Base-by-base conservation (phyloP, 2,329 filamentous ascomycete genomes). In the Nannizziopsis barbatae region DNA sequence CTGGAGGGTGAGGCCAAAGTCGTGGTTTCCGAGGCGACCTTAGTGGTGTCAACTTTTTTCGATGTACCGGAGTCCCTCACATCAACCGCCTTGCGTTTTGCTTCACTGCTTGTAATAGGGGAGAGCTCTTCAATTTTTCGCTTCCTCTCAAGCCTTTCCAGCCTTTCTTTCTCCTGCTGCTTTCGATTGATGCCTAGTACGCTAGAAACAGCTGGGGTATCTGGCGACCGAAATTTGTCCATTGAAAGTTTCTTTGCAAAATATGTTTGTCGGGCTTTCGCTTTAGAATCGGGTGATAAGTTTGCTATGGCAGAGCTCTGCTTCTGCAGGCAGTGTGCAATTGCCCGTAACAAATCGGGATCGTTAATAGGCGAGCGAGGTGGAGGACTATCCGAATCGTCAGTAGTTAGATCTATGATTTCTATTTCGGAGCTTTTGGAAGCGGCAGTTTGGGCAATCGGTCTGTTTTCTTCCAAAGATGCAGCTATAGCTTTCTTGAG, bases 81-180 rank as follows among this genome's bases (percentile, higher is more conserved):
- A 22, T 40, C 30, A 40, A 37, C 22, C 6, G 22, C 22, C n/a
- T 11, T 52, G 22, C 49, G 50, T 46, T 51, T 61, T 8, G 52
- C 38, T n/a, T 56, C 48, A 36, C 46, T 47, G 12, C 55, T 49
- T 1, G 59, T 62, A 54, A 60, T 67, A 36, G 67, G 67, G 8
- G 65, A 59, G 14, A 55, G 51, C 7, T 57, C 56, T 2, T 71
- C 72, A 7, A 65, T 61, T 62, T 77, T 75, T 32, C 79, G 75
- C 63, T 89, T 85, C 38, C 74, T 69, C 32, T 71, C 73, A 35
- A 80, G 64, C 56, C 89, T 76, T 17, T 79, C 81, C 11, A 94
- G 74, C 36, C 90, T 80, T 61, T 93, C 87, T 58, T 81, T 73
- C 63, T 95, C 90, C 86, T 95, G 92, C 45, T 79, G 76, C 64